Evolutionary conservation across 768 basidiomycete species (phyloP).

Genomic region (Scleroderma citrinum): DNA sequence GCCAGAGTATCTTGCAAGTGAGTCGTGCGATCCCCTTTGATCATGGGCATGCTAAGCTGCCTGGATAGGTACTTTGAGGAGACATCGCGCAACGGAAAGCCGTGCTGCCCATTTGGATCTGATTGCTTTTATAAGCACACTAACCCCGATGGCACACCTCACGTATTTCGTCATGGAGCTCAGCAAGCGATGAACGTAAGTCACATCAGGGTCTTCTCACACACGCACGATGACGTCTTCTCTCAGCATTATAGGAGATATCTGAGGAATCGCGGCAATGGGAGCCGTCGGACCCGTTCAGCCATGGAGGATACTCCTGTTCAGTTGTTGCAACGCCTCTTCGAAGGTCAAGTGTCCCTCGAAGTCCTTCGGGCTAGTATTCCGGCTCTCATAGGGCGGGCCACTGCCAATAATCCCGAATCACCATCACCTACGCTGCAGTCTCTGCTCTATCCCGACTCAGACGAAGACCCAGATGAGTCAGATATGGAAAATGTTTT

Average conservation of each 20-base stretch:
- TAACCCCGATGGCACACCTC: conserved; percentile 58
- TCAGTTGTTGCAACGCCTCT: no score
- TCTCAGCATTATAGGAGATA: conserved; percentile 7
- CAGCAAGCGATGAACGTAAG: conserved; percentile 49
- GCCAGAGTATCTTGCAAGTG: conserved; percentile 62
- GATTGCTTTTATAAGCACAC: conserved; percentile 79
- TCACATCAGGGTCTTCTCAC: conserved; percentile 23
- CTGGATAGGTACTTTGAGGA: conserved; percentile 53
- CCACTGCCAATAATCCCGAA: no score
- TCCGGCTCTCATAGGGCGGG: no score
- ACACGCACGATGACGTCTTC: not conserved
- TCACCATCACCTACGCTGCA: no score
- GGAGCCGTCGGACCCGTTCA: no score
- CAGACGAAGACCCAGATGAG: no score
- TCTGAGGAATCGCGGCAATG: conserved; percentile 8
- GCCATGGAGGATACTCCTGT: not conserved
- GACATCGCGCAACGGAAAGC: conserved; percentile 39
- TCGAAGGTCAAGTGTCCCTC: no score
- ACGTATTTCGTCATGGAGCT: conserved; percentile 50
- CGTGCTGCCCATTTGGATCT: conserved; percentile 70
- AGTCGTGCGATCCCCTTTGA: conserved; percentile 16
- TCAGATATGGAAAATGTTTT: conserved; percentile 7
- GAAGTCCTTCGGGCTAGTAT: no score
- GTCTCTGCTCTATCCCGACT: no score
- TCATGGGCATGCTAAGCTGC: not conserved